phyloP scores from a whole-genome alignment of 148 eudicot species.

The Rhododendron williamsianum region DNA sequence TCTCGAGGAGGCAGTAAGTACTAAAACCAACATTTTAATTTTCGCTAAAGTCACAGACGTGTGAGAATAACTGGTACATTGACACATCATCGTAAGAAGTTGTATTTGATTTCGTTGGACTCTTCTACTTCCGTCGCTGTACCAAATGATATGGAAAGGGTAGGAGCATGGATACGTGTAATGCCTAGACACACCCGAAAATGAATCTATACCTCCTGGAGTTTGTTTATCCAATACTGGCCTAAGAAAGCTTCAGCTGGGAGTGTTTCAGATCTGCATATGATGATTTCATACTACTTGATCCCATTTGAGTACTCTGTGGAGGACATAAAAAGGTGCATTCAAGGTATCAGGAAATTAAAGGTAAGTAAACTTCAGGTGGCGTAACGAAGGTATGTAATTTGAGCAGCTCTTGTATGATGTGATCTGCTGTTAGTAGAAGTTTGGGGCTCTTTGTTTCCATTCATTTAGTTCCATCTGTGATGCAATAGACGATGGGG shows the following conservation, averaged over 20 bases:
- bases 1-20: constrained; percentile 24
- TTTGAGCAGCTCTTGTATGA: too few species aligned
- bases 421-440: too few species aligned
- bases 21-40: background rate
- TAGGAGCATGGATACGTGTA: background rate
- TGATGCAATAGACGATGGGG: too few species aligned
- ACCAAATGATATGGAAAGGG: background rate
- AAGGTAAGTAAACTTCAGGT: too few species aligned
- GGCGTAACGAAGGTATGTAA: too few species aligned
- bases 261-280: background rate
- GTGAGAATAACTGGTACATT: background rate
- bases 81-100: background rate
- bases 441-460: too few species aligned
- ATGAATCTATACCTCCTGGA: background rate
- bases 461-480: too few species aligned
- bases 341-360: too few species aligned
- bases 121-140: background rate
- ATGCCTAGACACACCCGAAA: background rate
- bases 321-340: too few species aligned
- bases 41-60: background rate
- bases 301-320: background rate
- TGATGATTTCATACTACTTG: background rate
- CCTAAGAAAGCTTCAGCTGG: background rate
- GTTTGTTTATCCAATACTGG: background rate
- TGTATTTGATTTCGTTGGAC: background rate